Base-by-base conservation (phyloP, 495 filamentous ascomycete species). In the Xylaria flabelliformis region DNA sequence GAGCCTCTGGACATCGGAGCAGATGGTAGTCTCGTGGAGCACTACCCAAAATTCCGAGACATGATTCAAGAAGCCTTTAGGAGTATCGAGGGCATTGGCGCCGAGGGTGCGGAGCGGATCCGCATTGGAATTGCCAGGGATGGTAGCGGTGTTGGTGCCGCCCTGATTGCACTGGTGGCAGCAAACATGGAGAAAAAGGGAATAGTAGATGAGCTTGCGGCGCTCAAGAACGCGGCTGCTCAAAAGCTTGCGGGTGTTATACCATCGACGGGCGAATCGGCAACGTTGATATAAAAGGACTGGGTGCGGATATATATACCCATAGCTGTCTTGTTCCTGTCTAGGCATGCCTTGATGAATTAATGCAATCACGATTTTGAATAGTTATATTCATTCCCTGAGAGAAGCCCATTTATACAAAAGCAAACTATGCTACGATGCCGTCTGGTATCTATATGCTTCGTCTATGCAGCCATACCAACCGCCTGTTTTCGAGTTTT, bases 81-180 rank as follows among this genome's bases (percentile, higher is more conserved):
- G 29, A 87, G 87, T 67, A 86, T 97, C 21, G 85, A 90, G 39
- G 87, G 90, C 68, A 90, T 97, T 74, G 94, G 94, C 13, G 80
- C 78, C 13, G 84, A 86, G 13, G 92, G 93, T 10, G 93, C 95
- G 67, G 90, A 91, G 80, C 91, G 89, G 80, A 88, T 98, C 72
- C 86, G 93, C 53, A 97, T 98, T 75, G 95, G 94, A 15, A 93
- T 97, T 80, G 95, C 95, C 66, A 95, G 96, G 87, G 95, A 98
- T 82, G 95, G 95, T 61, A 92, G 89, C 70, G 95, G 95, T 66
- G 95, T 98, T 61, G 95, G 95, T 36, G 95, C 95, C 10, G 95
- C 95, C 62, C 80, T 98, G 75, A 97, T 97, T 81, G 95, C 95
- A 42, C 85, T 97, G 17, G 91, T 95, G 1, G 86, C 87, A 2